Conservation (phyloP, 805 yeast genomes). For the Metschnikowia vanudenii region DNA sequence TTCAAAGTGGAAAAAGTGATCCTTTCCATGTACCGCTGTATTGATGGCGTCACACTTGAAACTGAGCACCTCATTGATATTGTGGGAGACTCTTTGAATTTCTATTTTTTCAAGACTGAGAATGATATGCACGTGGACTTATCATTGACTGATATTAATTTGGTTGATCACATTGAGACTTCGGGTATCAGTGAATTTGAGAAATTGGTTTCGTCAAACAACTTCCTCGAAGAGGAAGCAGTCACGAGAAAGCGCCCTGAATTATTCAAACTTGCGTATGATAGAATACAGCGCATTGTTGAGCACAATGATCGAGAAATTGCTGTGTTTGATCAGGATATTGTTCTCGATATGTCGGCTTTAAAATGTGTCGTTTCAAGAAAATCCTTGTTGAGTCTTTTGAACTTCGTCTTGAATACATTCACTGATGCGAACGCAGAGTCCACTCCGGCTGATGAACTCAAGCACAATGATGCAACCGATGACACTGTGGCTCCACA, state of each 20-base stretch:
- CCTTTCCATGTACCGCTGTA: slow-evolving; percentile 65
- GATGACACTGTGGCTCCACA: slow-evolving; percentile 64
- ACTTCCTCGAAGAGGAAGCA: slow-evolving; percentile 37
- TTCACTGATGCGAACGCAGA: slow-evolving; percentile 80
- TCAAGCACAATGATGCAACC: slow-evolving; percentile 64
- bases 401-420: slow-evolving; percentile 81
- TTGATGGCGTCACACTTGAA: slow-evolving; percentile 54
- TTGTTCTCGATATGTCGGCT: slow-evolving; percentile 72
- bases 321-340: slow-evolving; percentile 75
- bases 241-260: slow-evolving; percentile 32
- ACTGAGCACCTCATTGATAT: slow-evolving; percentile 72
- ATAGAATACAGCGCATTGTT: slow-evolving; percentile 59
- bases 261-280: slow-evolving; percentile 59
- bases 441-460: slow-evolving; percentile 60
- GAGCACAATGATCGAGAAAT: slow-evolving; percentile 51
- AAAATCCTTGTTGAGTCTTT: slow-evolving; percentile 69
- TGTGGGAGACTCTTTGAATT: slow-evolving; percentile 59
- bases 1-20: slow-evolving; percentile 66
- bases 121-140: slow-evolving; percentile 66
- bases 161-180: slow-evolving; percentile 73
- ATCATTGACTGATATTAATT: slow-evolving; percentile 58
- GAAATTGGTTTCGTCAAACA: slow-evolving; percentile 65
- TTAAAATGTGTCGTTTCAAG: slow-evolving; percentile 73
- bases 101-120: slow-evolving; percentile 59
- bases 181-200: slow-evolving; percentile 63